A percentile compares a stretch with the other conserved stretches of the same genome.
Evolutionary conservation across 2,329 filamentous ascomycete species (phyloP).

Genomic region (Spiromastix sp.): DNA sequence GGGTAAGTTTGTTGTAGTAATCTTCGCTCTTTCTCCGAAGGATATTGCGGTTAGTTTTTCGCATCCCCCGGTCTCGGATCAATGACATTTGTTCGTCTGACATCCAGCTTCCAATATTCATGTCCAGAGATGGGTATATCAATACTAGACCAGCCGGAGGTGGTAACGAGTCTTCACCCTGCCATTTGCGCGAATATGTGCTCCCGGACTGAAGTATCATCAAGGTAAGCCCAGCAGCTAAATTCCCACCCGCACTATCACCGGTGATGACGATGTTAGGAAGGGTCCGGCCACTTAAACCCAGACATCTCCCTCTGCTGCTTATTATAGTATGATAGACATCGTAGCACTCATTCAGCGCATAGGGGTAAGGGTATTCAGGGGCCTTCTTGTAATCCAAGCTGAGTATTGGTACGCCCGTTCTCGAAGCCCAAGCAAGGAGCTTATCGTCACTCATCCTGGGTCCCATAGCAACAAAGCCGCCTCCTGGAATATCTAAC

Average conservation of each 20-base stretch:
- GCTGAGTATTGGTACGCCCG: constrained; percentile 78
- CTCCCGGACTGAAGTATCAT: constrained; percentile 76
- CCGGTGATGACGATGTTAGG: constrained; percentile 65
- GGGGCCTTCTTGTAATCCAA: constrained; percentile 85
- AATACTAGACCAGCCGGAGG: constrained; percentile 71
- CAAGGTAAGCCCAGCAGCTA: constrained; percentile 68
- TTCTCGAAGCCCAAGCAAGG: constrained; percentile 81
- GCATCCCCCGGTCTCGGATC: constrained; percentile 70
- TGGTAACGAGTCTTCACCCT: constrained; percentile 52
- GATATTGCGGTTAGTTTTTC: constrained; percentile 68
- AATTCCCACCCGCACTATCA: constrained; percentile 73
- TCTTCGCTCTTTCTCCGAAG: constrained; percentile 78
- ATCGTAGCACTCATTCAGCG: constrained; percentile 78
- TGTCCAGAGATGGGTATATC: constrained; percentile 82
- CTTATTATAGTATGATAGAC: constrained; percentile 66
- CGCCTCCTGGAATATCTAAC: constrained; percentile 84
- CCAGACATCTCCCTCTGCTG: constrained; percentile 64
- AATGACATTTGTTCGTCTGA: constrained; percentile 94
- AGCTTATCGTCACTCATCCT: constrained; percentile 89
- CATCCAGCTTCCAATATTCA: constrained; percentile 99
- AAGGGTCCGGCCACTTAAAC: constrained; percentile 54
- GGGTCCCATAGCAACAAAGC: constrained; percentile 96
- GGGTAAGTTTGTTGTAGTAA: constrained; percentile 71
- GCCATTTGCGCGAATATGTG: constrained; percentile 45
- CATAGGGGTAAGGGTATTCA: constrained; percentile 75